Evolutionary conservation across 768 basidiomycete species (phyloP).

Genomic region (Gautieria morchelliformis): DNA sequence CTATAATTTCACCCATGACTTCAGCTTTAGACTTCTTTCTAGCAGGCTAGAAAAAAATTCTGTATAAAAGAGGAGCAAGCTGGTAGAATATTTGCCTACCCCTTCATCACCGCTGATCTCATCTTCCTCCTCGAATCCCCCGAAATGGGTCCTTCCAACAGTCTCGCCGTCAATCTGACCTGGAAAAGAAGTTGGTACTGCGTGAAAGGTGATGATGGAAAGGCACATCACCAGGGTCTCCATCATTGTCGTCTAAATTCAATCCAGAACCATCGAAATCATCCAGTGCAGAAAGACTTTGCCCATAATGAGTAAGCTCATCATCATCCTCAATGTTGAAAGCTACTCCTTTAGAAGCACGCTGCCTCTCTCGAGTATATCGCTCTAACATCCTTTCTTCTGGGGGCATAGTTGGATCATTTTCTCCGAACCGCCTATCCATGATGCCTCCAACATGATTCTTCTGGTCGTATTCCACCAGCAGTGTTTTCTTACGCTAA

Average conservation of each 20-base stretch:
- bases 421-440: constrained; percentile 95
- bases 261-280: constrained; percentile 73
- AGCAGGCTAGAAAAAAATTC: constrained; percentile 41
- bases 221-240: constrained; percentile 21
- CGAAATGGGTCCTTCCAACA: constrained; percentile 70
- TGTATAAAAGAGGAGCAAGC: not conserved
- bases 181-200: constrained; percentile 12
- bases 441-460: constrained; percentile 80
- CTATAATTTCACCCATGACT: constrained; percentile 96
- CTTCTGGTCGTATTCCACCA: constrained; percentile 81
- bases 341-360: constrained; percentile 55
- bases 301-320: constrained; percentile 86
- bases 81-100: constrained; percentile 15
- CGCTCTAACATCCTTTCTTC: constrained; percentile 97
- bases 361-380: constrained; percentile 85
- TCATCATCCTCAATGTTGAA: constrained; percentile 93
- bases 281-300: constrained; percentile 75
- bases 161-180: constrained; percentile 61
- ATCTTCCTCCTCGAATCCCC: constrained; percentile 72
- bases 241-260: constrained; percentile 39
- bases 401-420: constrained; percentile 81
- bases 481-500: constrained; percentile 77
- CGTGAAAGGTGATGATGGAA: not conserved
- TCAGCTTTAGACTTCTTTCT: constrained; percentile 90
- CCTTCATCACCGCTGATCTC: constrained; percentile 46